Conservation (phyloP, 1,284 basidiomycete species). For the Anthracocystis walkeri region DNA sequence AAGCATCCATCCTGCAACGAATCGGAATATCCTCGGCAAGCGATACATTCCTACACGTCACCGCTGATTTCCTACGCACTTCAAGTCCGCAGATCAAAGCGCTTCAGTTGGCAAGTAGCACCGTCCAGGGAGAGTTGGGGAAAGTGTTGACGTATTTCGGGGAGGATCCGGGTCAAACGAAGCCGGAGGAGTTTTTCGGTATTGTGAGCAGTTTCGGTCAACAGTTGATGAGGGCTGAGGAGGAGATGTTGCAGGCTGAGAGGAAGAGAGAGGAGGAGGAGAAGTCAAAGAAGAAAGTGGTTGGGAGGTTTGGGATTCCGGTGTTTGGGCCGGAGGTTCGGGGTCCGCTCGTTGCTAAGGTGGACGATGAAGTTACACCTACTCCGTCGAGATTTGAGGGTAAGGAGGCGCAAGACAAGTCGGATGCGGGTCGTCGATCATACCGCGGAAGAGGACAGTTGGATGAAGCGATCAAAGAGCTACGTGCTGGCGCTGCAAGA, state of each 20-base stretch:
- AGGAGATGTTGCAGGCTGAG: constrained; percentile 61
- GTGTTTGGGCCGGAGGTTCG: constrained; percentile 53
- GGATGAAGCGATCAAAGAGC: constrained; percentile 62
- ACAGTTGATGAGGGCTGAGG: constrained; percentile 62
- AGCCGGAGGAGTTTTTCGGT: constrained; percentile 62
- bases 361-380: constrained; percentile 43
- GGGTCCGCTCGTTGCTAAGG: constrained; percentile 30
- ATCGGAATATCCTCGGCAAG: constrained; percentile 43
- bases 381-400: constrained; percentile 40
- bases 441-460: constrained; percentile 56
- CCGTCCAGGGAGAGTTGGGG: constrained; percentile 33
- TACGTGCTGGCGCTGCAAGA: constrained; percentile 44
- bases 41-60: constrained; percentile 51
- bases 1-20: constrained; percentile 37
- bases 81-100: constrained; percentile 49
- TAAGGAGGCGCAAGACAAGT: not conserved
- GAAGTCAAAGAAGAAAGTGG: constrained; percentile 45
- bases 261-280: constrained; percentile 51
- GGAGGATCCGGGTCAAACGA: constrained; percentile 53
- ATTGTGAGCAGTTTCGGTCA: constrained; percentile 59
- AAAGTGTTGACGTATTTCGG: constrained; percentile 55
- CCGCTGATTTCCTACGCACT: constrained; percentile 33
- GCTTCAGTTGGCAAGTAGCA: constrained; percentile 34
- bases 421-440: constrained; percentile 23
- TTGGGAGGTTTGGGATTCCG: constrained; percentile 30